These are phyloP conservation scores for Neofusicoccum cordaticola DNA, from an alignment of 2,329 filamentous ascomycete genomes.

Conservation along the genomic window DNA sequence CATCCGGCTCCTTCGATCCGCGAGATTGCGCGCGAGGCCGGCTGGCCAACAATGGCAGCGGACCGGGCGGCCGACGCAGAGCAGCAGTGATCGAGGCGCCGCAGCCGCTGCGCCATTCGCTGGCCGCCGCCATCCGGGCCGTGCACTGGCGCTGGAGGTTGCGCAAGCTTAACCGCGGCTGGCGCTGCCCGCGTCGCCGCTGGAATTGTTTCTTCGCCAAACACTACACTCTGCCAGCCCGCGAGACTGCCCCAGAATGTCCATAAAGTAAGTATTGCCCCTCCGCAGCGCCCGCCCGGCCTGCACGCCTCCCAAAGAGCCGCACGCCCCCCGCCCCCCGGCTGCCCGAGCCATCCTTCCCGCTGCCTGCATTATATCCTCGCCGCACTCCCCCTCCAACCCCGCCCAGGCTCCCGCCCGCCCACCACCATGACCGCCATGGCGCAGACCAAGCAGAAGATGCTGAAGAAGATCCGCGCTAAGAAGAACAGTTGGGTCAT, in stretches of 20 bases:
- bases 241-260: constrained; percentile 30
- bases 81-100: not conserved
- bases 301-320: constrained; percentile 7
- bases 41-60: constrained; percentile 5
- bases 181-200: constrained; percentile 12
- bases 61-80: not conserved
- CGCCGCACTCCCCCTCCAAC: not conserved
- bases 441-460: constrained; percentile 22
- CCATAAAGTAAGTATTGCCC: constrained; percentile 38
- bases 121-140: not conserved
- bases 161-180: constrained; percentile 11
- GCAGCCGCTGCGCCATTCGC: not conserved
- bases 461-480: constrained; percentile 23
- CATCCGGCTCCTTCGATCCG: not conserved
- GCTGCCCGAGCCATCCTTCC: constrained; percentile 19
- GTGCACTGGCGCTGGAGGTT: not conserved
- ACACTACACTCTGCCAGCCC: not conserved
- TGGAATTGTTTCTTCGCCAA: not conserved
- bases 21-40: too few relatives aligned
- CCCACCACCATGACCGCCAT: not conserved
- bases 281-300: not conserved
- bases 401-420: constrained; percentile 2
- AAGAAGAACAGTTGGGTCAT: constrained; percentile 74
- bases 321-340: constrained; percentile 5
- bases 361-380: not conserved